A percentile compares a stretch with the other conserved stretches of the same genome.
Evolutionary conservation across 352 stramenopile species (phyloP).

Genomic region (Phytophthora foliorum): DNA sequence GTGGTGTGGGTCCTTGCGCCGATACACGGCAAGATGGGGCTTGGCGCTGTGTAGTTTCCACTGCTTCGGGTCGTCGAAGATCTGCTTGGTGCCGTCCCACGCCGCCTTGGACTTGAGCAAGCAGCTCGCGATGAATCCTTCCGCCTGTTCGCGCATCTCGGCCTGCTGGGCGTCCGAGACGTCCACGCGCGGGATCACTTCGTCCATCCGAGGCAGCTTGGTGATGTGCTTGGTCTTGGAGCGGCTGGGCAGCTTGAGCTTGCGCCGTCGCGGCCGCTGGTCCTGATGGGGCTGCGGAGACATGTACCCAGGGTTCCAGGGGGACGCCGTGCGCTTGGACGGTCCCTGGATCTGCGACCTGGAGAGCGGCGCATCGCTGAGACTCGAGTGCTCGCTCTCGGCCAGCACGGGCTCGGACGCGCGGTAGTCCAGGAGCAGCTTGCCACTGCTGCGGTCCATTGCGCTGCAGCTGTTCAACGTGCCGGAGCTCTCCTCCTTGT

Average conservation of each 20-base stretch:
- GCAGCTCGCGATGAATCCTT: conserved; percentile 47
- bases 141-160: conserved; percentile 43
- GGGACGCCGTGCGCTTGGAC: conserved; percentile 25
- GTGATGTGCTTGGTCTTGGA: conserved; percentile 34
- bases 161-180: conserved; percentile 39
- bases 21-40: conserved; percentile 63
- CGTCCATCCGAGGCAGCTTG: conserved; percentile 47
- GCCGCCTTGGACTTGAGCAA: conserved; percentile 57
- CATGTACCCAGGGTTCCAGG: conserved; percentile 22
- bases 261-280: conserved; percentile 21
- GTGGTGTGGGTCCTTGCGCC: conserved; percentile 35
- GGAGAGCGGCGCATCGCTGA: conserved; percentile 34
- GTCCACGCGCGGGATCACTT: conserved; percentile 44
- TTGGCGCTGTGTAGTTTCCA: conserved; percentile 76
- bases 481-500: conserved; percentile 2
- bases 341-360: conserved; percentile 38
- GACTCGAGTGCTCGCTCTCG: conserved; percentile 44
- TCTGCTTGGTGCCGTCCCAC: conserved; percentile 68
- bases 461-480: conserved; percentile 27
- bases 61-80: conserved; percentile 67
- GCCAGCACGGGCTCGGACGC: conserved; percentile 40
- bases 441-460: conserved; percentile 34
- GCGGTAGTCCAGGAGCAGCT: conserved; percentile 36
- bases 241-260: conserved; percentile 38
- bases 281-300: conserved; percentile 5